Conservation (phyloP, 345 rosid species). For the Fremontodendron californicum region DNA sequence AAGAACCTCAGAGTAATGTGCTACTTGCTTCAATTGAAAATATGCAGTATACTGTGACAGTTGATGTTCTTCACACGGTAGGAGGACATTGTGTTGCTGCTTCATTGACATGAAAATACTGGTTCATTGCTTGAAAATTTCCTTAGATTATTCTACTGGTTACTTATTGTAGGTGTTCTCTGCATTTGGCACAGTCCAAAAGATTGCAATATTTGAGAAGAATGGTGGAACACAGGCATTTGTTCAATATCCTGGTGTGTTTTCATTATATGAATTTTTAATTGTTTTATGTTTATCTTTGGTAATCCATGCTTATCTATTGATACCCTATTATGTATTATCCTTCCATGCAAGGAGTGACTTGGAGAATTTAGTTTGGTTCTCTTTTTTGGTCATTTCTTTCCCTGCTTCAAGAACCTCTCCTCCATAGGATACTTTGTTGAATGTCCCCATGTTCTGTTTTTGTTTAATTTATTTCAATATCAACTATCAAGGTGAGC, state of each 20-base stretch:
- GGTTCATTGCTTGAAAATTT: background rate
- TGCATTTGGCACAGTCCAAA: slow-evolving; percentile 84
- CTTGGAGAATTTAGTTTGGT: background rate
- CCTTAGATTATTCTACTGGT: slow-evolving; percentile 3
- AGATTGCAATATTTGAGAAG: slow-evolving; percentile 93
- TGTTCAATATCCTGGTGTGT: slow-evolving; percentile 78
- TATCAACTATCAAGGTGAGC: background rate
- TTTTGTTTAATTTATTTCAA: background rate
- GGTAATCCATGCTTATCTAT: background rate
- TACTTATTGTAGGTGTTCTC: slow-evolving; percentile 62
- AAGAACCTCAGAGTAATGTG: slow-evolving; percentile 86
- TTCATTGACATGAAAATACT: background rate
- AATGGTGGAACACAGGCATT: slow-evolving; percentile 95
- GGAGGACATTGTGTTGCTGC: slow-evolving; percentile 25
- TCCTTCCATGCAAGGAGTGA: background rate
- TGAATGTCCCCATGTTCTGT: background rate
- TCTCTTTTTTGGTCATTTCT: background rate
- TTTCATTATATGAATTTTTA: slow-evolving; percentile 14
- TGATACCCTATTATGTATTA: background rate
- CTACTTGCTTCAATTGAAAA: slow-evolving; percentile 94
- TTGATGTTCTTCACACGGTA: slow-evolving; percentile 88
- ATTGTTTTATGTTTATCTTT: background rate
- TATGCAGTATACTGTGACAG: slow-evolving; percentile 97
- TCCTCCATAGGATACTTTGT: background rate
- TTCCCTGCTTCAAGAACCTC: background rate